Evolutionary conservation across 2,329 filamentous ascomycete genomes (phyloP).

Genomic region (Hymenoscyphus fructigenus): DNA sequence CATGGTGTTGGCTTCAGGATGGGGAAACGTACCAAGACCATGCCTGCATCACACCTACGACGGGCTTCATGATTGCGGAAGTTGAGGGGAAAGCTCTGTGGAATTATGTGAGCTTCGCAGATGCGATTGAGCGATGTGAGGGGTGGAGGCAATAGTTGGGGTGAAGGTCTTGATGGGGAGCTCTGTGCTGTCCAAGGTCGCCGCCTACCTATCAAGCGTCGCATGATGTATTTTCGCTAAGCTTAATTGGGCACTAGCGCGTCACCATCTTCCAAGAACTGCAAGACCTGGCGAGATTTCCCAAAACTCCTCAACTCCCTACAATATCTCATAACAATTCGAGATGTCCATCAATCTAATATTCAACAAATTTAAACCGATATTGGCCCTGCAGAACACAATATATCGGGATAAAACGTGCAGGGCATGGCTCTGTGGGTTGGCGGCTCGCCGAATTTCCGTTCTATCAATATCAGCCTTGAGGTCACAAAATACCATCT

Average conservation of each 20-base stretch:
- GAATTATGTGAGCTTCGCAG: background rate
- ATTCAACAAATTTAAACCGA: background rate
- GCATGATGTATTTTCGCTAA: background rate
- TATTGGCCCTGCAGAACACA: background rate
- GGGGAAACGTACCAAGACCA: conserved; percentile 78
- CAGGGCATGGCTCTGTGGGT: background rate
- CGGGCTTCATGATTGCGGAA: conserved; percentile 73
- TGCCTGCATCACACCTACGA: conserved; percentile 88
- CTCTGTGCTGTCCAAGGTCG: background rate
- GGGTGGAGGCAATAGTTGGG: conserved; percentile 2
- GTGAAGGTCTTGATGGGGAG: conserved; percentile 12
- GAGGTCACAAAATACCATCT: background rate
- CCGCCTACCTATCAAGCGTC: background rate
- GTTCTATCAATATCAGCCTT: background rate
- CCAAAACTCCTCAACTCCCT: background rate
- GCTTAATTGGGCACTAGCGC: background rate
- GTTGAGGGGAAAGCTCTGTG: background rate
- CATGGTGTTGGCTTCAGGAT: conserved; percentile 5
- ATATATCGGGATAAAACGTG: background rate
- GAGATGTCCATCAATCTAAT: background rate
- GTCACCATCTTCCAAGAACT: background rate
- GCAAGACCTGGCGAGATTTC: background rate
- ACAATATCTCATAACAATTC: background rate
- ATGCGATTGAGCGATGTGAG: background rate
- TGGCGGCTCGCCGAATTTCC: background rate